Base-by-base conservation (phyloP, 2,329 filamentous ascomycete species). In the Aureobasidium sp. region DNA sequence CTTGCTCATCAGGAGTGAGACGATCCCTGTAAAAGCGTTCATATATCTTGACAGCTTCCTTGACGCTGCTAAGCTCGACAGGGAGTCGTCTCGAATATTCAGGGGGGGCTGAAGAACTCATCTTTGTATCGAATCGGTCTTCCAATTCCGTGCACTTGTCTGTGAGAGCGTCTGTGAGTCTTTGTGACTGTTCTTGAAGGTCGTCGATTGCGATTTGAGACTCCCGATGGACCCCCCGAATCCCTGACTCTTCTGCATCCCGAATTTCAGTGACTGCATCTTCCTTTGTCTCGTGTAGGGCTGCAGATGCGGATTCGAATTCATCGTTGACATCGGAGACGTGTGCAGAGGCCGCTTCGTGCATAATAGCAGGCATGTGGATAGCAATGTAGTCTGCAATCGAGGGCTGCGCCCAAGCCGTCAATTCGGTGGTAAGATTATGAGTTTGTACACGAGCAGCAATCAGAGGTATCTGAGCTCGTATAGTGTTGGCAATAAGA, bases 71-170 rank as follows among this genome's bases (percentile, higher is more conserved):
- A 9, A 5, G 11, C 16, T 3, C n/a, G 9, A 13, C 23, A 2
- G 53, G 15, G 18, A 11, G 25, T 5, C 15, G 13, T 42, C 9
- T 31, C 25, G 25, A 29, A 23, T 31, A 56, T 7, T 13, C 23
- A 31, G 54, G 54, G 7, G 38, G 20, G 18, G 15, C 8, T 8
- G 10, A 42, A 23, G 25, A 10, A 23, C 18, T n/a, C 15, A 23
- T n/a, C 18, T n/a, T 42, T 43, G 38, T 38, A 8, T 56, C 18
- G 11, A 43, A 5, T 29, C 36, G 25, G 4, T 29, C 38, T 16
- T 56, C 54, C 1, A 56, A n/a, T 27, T 56, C 54, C 15, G 54
- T 56, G 10, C 23, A 42, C 25, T 56, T 56, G 31, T 56, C 54
- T 1, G 7, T 27, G 20, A 53, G 50, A 13, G 20, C 50, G 4